Evolutionary conservation across 2,329 filamentous ascomycete species (phyloP).

Genomic region (Monilinia polystroma): DNA sequence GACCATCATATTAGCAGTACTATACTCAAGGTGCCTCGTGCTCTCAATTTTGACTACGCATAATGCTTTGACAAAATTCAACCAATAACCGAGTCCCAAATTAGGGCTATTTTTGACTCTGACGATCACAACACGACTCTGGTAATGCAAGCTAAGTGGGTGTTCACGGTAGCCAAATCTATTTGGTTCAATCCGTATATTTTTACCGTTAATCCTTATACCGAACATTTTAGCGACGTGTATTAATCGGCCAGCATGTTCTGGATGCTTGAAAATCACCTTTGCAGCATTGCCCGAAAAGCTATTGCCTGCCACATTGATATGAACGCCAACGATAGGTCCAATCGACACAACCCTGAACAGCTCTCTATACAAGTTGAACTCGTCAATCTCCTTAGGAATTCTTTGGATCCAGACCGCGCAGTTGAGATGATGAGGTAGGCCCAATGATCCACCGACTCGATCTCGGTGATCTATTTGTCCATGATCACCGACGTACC

Average conservation of each 20-base stretch:
- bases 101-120: background rate
- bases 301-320: background rate
- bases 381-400: background rate
- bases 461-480: fast-evolving
- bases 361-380: background rate
- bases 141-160: background rate
- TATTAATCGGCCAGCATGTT: background rate
- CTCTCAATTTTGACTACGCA: background rate
- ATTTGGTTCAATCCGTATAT: background rate
- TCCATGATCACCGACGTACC: background rate
- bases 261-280: background rate
- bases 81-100: background rate
- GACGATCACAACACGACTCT: background rate
- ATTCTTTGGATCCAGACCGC: background rate
- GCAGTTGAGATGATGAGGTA: background rate
- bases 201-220: background rate
- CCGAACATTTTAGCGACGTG: fast-evolving
- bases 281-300: background rate
- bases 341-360: background rate
- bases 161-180: background rate
- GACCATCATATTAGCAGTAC: background rate
- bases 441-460: background rate
- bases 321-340: background rate
- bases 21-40: background rate
- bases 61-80: background rate